Percentiles rank a stretch among this genome's conserved stretches.
Evolutionary conservation across 192 early-diverging fungal genomes (phyloP).

Genomic region (Funneliformis geosporum): DNA sequence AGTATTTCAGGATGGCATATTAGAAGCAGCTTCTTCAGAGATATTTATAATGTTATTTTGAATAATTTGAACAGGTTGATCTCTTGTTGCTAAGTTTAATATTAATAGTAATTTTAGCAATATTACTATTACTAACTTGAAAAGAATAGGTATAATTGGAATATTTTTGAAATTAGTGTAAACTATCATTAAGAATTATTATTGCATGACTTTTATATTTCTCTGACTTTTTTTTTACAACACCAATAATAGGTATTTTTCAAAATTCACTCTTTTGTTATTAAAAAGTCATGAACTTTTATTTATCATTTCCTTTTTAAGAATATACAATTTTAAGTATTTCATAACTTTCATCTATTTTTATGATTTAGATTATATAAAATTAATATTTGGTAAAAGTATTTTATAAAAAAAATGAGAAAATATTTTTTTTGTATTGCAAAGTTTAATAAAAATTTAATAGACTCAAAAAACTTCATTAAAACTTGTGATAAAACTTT

Average conservation of each 20-base stretch:
- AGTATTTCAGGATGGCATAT: background rate
- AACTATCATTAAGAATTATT: background rate
- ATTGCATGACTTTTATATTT: background rate
- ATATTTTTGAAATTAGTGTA: background rate
- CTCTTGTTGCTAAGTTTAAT: background rate
- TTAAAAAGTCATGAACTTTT: too few relatives aligned
- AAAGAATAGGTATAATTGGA: background rate
- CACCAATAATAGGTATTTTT: constrained; percentile 12
- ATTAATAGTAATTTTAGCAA: background rate
- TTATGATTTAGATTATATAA: too few relatives aligned
- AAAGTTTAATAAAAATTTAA: too few relatives aligned
- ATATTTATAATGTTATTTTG: background rate
- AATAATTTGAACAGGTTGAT: background rate
- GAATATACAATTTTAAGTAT: too few relatives aligned
- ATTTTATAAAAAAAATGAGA: too few relatives aligned
- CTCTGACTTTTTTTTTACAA: background rate
- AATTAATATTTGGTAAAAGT: too few relatives aligned
- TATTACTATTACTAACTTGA: background rate
- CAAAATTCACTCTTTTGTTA: background rate
- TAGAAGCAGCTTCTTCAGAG: background rate
- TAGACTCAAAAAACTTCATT: too few relatives aligned
- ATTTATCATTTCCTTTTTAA: too few relatives aligned
- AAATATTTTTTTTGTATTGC: too few relatives aligned
- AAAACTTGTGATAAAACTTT: too few relatives aligned
- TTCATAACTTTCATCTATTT: too few relatives aligned